These are phyloP conservation scores for Chloris gayana DNA, from an alignment of 176 grass and related monocot genomes.

Conservation along the genomic window DNA sequence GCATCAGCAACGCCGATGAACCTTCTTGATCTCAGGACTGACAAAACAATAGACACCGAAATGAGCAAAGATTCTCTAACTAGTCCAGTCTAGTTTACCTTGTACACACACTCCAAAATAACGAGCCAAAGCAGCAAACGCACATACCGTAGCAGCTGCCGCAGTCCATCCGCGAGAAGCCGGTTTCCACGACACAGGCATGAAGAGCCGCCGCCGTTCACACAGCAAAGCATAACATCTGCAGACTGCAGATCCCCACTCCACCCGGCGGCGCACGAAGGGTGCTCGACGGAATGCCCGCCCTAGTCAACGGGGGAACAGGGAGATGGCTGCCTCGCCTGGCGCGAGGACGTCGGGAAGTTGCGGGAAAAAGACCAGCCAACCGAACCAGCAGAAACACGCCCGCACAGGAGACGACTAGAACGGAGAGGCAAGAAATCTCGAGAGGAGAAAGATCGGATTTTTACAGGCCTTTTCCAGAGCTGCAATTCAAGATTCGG, in stretches of 20 bases:
- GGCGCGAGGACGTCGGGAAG: neutral
- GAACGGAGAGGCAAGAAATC: neutral
- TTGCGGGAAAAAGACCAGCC: conserved; percentile 12
- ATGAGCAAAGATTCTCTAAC: neutral
- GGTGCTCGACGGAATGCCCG: conserved; percentile 50
- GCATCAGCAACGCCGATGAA: neutral
- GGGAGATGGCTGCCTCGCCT: neutral
- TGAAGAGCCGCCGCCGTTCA: neutral
- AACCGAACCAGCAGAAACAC: conserved; percentile 14
- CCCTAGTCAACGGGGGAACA: conserved; percentile 3
- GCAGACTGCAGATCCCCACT: neutral
- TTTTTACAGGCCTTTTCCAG: neutral
- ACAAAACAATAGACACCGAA: conserved; percentile 7
- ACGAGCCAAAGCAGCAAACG: neutral
- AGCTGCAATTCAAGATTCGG: neutral
- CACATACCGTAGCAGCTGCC: conserved; percentile 36
- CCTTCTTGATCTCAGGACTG: conserved; percentile 54
- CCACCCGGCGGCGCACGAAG: neutral
- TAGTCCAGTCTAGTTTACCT: neutral
- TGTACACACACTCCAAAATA: neutral
- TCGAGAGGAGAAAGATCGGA: neutral
- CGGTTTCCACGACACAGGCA: conserved; percentile 8
- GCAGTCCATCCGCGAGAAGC: conserved; percentile 43
- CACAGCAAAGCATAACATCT: neutral
- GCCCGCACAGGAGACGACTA: neutral